Conservation (phyloP, 2,329 filamentous ascomycete genomes). For the Eutypella sp. region DNA sequence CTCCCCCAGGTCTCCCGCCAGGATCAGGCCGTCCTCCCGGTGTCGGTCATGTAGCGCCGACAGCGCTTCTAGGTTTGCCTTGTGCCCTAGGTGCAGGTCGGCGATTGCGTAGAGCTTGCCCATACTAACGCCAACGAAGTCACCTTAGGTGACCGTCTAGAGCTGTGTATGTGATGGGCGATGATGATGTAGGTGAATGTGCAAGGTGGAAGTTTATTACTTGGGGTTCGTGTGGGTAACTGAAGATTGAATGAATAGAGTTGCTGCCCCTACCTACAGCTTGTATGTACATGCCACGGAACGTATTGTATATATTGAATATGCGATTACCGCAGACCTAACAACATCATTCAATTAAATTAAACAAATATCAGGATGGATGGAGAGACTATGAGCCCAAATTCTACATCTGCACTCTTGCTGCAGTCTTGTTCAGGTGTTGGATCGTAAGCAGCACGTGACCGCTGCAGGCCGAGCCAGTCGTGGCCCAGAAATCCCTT, state of each 20-base stretch:
- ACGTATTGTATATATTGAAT: too few relatives aligned
- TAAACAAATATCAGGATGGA: not conserved
- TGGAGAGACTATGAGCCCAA: not conserved
- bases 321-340: too few relatives aligned
- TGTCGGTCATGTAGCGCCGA: slow-evolving; percentile 22
- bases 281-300: too few relatives aligned
- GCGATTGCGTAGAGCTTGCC: slow-evolving; percentile 32
- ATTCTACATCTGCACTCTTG: not conserved
- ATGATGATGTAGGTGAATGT: too few relatives aligned
- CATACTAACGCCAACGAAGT: not conserved
- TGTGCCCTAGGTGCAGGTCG: slow-evolving; percentile 32
- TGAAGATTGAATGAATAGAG: too few relatives aligned
- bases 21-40: slow-evolving; percentile 31
- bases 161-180: too few relatives aligned
- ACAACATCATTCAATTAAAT: too few relatives aligned
- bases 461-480: not conserved
- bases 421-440: not conserved
- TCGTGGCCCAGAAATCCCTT: not conserved
- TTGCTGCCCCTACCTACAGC: too few relatives aligned
- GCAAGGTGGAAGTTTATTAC: too few relatives aligned
- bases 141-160: not conserved
- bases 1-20: slow-evolving; percentile 34
- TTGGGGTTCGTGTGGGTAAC: too few relatives aligned
- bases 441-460: slow-evolving; percentile 1
- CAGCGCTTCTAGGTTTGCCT: slow-evolving; percentile 27